phyloP scores from a whole-genome alignment of 345 rosid species.

The Xanthoceras sorbifolium region DNA sequence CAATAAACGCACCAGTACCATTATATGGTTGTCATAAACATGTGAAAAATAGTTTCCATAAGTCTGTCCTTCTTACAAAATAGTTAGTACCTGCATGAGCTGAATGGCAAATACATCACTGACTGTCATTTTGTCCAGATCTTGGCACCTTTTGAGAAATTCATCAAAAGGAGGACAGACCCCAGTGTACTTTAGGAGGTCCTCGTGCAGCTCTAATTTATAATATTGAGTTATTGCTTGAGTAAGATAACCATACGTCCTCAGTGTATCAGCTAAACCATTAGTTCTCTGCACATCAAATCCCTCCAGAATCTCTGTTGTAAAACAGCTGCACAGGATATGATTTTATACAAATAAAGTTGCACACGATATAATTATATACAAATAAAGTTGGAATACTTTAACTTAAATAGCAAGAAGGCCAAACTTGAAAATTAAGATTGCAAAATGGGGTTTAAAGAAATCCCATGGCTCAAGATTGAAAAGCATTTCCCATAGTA shows the following conservation, averaged over 20 bases:
- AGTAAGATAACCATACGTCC: constrained; percentile 78
- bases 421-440: background rate
- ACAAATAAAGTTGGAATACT: constrained; percentile 5
- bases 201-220: constrained; percentile 37
- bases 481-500: background rate
- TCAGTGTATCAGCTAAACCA: constrained; percentile 70
- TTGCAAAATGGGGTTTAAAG: background rate
- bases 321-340: constrained; percentile 69
- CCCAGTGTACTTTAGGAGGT: constrained; percentile 32
- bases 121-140: constrained; percentile 76
- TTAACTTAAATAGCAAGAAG: background rate
- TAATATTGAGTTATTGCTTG: constrained; percentile 67
- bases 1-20: background rate
- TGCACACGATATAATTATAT: constrained; percentile 21
- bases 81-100: constrained; percentile 83
- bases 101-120: constrained; percentile 88
- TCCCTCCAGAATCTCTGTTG: constrained; percentile 91
- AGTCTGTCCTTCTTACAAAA: constrained; percentile 16
- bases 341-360: background rate
- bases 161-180: constrained; percentile 59
- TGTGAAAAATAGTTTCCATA: background rate
- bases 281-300: constrained; percentile 82
- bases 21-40: background rate
- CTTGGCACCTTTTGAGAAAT: constrained; percentile 73
- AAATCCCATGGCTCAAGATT: background rate